These are phyloP conservation scores for Vitellaria paradoxa DNA, from an alignment of 179 eudicot species.

Conservation along the genomic window DNA sequence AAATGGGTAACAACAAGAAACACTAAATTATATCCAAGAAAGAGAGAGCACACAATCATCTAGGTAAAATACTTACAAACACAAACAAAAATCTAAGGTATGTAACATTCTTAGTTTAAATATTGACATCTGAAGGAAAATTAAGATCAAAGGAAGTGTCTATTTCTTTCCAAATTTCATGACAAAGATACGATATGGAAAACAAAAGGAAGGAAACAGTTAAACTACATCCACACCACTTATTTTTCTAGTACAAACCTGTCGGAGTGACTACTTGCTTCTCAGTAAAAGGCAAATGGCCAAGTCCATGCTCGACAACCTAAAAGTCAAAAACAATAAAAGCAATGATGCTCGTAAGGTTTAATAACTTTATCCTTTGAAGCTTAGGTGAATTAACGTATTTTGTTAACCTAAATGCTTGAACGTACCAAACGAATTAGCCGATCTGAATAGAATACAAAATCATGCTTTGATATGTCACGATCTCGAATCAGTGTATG, in stretches of 20 bases:
- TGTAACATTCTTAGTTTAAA: not conserved
- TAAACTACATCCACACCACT: not conserved
- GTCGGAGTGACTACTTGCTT: slow-evolving; percentile 97
- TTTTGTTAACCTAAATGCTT: not conserved
- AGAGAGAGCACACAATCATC: not conserved
- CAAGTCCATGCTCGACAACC: slow-evolving; percentile 97
- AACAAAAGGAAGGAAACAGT: not conserved
- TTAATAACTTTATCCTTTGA: not conserved
- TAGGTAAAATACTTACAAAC: not conserved
- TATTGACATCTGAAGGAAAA: not conserved
- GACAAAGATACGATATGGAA: not conserved
- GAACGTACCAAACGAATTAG: slow-evolving; percentile 88
- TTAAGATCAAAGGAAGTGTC: not conserved
- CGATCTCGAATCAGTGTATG: slow-evolving; percentile 77
- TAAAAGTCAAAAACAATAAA: slow-evolving; percentile 23
- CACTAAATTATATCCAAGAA: not conserved
- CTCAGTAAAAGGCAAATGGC: slow-evolving; percentile 94
- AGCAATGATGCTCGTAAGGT: not conserved
- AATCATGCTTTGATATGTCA: slow-evolving; percentile 94
- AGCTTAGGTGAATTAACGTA: not conserved
- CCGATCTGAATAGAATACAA: slow-evolving; percentile 95
- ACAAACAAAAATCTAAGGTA: not conserved
- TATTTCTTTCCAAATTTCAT: not conserved
- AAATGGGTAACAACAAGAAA: not conserved
- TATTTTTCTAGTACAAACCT: slow-evolving; percentile 38